Conservation (phyloP, 805 yeast genomes). For the Candida fluviatilis region DNA sequence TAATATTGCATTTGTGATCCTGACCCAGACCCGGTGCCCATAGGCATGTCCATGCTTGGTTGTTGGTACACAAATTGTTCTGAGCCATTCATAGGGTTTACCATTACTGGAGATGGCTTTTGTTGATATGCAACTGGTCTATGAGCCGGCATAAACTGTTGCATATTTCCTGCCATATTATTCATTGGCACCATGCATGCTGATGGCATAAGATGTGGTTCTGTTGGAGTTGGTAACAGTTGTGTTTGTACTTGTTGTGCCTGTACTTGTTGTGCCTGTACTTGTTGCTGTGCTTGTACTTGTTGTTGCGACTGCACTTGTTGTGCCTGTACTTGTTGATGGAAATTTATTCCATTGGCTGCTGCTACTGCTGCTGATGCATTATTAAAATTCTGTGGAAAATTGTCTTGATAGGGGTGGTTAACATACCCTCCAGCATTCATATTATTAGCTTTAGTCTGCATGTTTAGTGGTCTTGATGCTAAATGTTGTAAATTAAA, state of each 20-base stretch:
- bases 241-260: background rate
- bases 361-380: constrained; percentile 2
- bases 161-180: constrained; percentile 1
- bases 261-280: constrained; percentile 10
- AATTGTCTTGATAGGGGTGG: background rate
- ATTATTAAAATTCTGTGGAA: background rate
- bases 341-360: constrained; percentile 6
- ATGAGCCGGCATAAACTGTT: constrained; percentile 5
- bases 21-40: background rate
- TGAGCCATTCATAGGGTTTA: background rate
- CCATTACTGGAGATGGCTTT: background rate
- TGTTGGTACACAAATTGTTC: constrained; percentile 1
- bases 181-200: constrained; percentile 1
- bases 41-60: background rate
- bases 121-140: constrained; percentile 1
- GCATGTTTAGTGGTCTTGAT: background rate
- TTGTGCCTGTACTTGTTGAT: constrained; percentile 10
- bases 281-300: constrained; percentile 4
- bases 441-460: constrained; percentile 11
- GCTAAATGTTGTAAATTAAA: background rate
- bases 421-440: too few species aligned
- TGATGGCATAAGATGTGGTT: background rate
- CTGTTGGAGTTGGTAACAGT: constrained; percentile 1
- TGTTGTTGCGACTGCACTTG: constrained; percentile 6
- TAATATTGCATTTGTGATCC: background rate